Conservation (phyloP, 2,329 filamentous ascomycete species). For the Aspergillus calidoustus region DNA sequence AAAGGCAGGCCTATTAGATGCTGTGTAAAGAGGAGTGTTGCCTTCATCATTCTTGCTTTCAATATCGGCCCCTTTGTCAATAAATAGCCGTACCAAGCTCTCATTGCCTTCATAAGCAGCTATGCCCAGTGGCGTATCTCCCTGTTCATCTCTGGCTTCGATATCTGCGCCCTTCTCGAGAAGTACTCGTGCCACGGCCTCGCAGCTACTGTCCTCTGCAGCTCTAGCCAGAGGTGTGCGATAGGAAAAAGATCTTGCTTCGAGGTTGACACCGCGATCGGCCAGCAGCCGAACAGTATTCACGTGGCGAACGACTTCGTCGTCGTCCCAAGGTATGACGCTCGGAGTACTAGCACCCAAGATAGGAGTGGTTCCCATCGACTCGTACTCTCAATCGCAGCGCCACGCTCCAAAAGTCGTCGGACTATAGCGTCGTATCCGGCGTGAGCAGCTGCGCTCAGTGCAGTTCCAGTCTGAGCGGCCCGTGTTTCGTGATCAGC, state of each 20-base stretch:
- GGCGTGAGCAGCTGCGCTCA: neutral
- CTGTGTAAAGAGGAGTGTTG: neutral
- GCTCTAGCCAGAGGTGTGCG: neutral
- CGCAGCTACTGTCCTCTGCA: neutral
- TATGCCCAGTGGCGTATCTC: neutral
- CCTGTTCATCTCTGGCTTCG: neutral
- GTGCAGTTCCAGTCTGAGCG: neutral
- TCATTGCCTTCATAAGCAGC: neutral
- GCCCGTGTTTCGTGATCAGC: neutral
- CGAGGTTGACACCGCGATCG: neutral
- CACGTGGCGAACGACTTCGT: neutral
- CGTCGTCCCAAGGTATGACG: neutral
- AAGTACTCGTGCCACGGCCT: neutral
- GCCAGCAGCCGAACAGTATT: neutral
- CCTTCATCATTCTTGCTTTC: neutral
- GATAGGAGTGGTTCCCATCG: neutral
- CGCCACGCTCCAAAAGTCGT: neutral
- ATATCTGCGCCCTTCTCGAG: neutral
- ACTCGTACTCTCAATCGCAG: neutral
- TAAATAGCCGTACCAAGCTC: neutral
- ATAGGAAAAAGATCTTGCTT: neutral
- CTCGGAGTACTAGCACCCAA: neutral
- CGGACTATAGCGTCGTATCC: neutral
- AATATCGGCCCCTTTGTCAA: neutral
- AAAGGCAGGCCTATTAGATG: neutral